Evolutionary conservation across 164 flowering plant genomes (phyloP).

Genomic region (Umbilicus rupestris): DNA sequence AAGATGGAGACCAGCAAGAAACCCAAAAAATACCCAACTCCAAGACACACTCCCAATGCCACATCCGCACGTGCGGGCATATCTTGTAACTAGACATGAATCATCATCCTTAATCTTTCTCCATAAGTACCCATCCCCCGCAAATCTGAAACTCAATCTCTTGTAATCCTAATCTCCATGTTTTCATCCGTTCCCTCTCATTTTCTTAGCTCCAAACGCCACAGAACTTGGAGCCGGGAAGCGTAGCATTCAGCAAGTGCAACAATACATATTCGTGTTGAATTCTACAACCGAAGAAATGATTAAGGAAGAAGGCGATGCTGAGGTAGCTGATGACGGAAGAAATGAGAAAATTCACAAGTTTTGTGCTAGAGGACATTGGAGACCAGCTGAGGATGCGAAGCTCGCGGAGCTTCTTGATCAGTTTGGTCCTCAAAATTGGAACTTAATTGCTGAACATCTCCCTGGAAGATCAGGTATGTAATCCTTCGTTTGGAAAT

Average conservation of each 20-base stretch:
- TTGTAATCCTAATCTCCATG: no score
- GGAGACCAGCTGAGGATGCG: slow-evolving; percentile 73
- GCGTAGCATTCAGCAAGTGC: no score
- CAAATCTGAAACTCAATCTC: background rate
- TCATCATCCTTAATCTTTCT: slow-evolving; percentile 1
- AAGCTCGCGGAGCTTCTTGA: slow-evolving; percentile 59
- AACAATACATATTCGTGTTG: no score
- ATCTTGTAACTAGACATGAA: background rate
- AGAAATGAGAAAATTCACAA: slow-evolving; percentile 17
- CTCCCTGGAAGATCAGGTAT: slow-evolving; percentile 83
- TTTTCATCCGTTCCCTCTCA: no score
- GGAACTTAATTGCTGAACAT: slow-evolving; percentile 74
- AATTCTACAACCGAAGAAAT: no score
- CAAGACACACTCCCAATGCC: background rate
- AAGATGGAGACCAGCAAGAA: background rate
- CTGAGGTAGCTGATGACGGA: background rate
- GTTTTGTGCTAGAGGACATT: slow-evolving; percentile 66
- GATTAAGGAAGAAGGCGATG: slow-evolving; percentile 6
- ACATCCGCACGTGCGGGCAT: slow-evolving; percentile 4
- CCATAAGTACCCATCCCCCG: slow-evolving; percentile 2
- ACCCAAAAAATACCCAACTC: background rate
- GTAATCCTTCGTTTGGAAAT: background rate
- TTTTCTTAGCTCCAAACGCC: no score
- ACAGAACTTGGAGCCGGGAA: no score
- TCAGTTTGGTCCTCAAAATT: slow-evolving; percentile 71